Conservation (phyloP, 345 rosid species). For the Rhizophora apiculata region DNA sequence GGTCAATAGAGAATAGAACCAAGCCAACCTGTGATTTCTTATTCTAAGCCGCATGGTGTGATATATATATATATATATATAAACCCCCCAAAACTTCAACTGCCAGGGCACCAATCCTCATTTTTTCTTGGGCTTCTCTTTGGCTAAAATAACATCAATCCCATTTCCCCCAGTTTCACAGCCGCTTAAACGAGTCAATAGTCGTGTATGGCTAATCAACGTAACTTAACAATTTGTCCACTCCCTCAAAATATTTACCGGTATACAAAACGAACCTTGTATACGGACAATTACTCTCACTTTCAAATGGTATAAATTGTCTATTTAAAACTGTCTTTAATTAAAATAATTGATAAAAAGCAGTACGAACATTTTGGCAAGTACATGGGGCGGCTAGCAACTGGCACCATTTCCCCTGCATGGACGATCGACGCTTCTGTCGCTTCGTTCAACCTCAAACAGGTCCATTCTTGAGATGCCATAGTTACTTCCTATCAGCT, state of each 20-base stretch:
- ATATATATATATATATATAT: background rate
- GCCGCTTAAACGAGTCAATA: background rate
- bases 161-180: background rate
- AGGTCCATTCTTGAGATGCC: conserved; percentile 3
- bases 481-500: background rate
- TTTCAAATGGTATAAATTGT: background rate
- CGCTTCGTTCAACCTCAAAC: conserved; percentile 7
- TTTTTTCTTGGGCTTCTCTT: background rate
- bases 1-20: conserved; percentile 1
- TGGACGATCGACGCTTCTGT: conserved; percentile 13
- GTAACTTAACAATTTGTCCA: background rate
- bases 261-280: background rate
- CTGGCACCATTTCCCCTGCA: conserved; percentile 13
- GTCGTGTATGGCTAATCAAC: background rate
- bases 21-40: background rate
- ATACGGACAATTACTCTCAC: background rate
- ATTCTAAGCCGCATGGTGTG: background rate
- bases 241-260: background rate
- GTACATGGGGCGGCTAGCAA: conserved; percentile 16
- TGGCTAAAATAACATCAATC: background rate
- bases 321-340: conserved; percentile 16
- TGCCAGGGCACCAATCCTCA: conserved; percentile 1
- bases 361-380: background rate
- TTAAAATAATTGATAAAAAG: background rate
- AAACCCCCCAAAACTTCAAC: background rate